Evolutionary conservation across 202 grass and related monocot species (phyloP), one percentile per base, ranked within the genome.

Genomic region (Saccharum hybrid): DNA sequence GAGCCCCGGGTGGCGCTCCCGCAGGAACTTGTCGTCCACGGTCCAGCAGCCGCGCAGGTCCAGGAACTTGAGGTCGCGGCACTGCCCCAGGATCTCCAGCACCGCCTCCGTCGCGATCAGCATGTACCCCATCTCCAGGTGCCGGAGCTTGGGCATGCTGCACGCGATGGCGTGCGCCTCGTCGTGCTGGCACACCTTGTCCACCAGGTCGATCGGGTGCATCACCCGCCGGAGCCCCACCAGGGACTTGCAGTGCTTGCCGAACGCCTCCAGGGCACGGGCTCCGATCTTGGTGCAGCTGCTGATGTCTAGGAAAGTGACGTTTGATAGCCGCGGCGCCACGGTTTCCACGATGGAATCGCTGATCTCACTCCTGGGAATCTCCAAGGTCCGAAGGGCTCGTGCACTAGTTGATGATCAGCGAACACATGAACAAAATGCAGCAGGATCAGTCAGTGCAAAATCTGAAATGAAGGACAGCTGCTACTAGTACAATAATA

Each of bases 11-110:
- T 86, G 83, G 63, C 76, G 80, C 86, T 94, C 91, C 81, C 81
- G 92, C 18, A 96, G 15, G 48, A 87, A 82, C 63, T 86, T 84
- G 75, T 96, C 91, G 22, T 99, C 96, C 26, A 99, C 96, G 63
- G 89, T 82, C 96, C 96, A 99, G 87, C 96, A 99, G 5, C 96
- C 96, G 19, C 96, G 84, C 6, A 99, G 79, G 75, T 99, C 96
- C 56, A 99, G 71, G 69, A 90, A 86, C 83, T 94, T 81, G 66
- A 99, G 89, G 45, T 94, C 91, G 2, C 79, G 79, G 86, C 96
- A 99, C 28, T 78, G 79, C 13, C 64, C 75, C 6, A 99, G 88
- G 78, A 99, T 93, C 71, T 92, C 89, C 16, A 87, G 23, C 21
- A 96, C 86, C 12, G 85, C 93, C 33, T 77, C 77, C 45, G 93